phyloP scores from a whole-genome alignment of 108 stramenopile genomes.

The Parietichytrium sp. region DNA sequence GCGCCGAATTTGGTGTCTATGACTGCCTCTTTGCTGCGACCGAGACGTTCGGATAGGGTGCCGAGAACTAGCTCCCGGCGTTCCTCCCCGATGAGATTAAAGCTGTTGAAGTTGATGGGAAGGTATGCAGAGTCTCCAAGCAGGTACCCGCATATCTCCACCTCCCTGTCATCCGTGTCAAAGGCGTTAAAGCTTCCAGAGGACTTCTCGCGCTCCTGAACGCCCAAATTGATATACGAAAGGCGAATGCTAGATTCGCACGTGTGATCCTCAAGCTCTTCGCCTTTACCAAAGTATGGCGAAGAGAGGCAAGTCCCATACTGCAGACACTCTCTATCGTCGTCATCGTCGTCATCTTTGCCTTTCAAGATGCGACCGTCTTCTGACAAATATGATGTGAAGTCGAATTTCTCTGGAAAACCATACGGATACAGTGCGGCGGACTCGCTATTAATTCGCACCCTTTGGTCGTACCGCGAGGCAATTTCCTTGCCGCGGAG shows the following conservation, averaged over 20 bases:
- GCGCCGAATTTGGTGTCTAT: not conserved
- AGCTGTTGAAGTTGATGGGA: not conserved
- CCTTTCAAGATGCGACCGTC: no score
- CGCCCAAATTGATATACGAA: not conserved
- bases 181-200: not conserved
- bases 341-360: no score
- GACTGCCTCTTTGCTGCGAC: not conserved
- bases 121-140: not conserved
- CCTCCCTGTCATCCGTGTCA: not conserved
- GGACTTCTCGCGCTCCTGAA: not conserved
- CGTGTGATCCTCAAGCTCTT: not conserved
- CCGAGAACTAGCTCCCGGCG: not conserved
- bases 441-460: not conserved
- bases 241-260: conserved; percentile 9
- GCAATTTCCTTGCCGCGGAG: not conserved
- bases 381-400: no score
- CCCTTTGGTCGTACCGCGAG: not conserved
- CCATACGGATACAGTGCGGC: no score
- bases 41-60: not conserved
- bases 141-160: conserved; percentile 4
- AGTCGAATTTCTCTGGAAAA: no score
- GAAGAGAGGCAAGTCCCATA: not conserved
- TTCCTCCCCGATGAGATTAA: not conserved
- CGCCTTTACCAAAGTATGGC: not conserved
- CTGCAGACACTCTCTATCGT: no score